phyloP scores from a whole-genome alignment of 1,139 yeast genomes.

The Geotrichum cucujoidarum region DNA sequence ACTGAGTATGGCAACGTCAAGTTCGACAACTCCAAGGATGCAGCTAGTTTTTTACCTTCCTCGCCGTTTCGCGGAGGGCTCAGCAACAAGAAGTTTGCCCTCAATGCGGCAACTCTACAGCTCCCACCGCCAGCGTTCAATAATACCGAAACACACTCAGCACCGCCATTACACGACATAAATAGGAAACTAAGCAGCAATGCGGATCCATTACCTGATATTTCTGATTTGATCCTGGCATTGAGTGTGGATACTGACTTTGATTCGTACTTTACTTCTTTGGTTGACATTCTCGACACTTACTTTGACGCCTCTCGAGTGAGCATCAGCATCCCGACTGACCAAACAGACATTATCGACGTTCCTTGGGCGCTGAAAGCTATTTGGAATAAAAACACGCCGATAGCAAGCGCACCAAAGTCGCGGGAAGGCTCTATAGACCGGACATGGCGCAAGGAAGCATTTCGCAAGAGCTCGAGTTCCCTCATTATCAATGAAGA shows the following conservation, averaged over 20 bases:
- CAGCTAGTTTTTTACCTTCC: no score
- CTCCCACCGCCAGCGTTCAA: background rate
- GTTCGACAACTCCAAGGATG: no score
- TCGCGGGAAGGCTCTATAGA: conserved; percentile 8
- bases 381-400: conserved; percentile 27
- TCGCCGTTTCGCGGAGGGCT: no score
- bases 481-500: background rate
- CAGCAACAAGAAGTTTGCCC: background rate
- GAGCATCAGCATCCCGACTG: conserved; percentile 33
- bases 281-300: conserved; percentile 29
- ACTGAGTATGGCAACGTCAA: no score
- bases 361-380: conserved; percentile 39
- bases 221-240: conserved; percentile 32
- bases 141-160: no score
- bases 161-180: no score
- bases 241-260: conserved; percentile 35
- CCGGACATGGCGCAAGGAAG: background rate
- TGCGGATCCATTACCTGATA: conserved; percentile 28
- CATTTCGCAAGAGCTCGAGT: background rate
- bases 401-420: background rate
- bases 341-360: conserved; percentile 35
- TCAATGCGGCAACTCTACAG: background rate
- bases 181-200: no score
- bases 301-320: conserved; percentile 32
- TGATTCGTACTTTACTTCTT: conserved; percentile 32